These are phyloP conservation scores for Plasmodium gallinaceum DNA, from an alignment of 169 alveolate genomes.

Conservation along the genomic window DNA sequence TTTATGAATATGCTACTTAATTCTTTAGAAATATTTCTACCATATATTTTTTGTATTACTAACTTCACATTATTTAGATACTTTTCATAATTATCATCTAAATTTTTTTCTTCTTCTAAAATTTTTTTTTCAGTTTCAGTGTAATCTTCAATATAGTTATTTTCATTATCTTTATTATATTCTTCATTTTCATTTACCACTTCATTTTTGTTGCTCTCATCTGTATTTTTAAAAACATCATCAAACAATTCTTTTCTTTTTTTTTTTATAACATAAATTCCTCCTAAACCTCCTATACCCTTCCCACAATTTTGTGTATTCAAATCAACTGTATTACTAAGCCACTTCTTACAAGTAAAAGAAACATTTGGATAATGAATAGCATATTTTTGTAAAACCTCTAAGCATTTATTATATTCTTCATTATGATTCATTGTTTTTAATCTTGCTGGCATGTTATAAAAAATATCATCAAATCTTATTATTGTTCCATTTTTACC, in stretches of 20 bases:
- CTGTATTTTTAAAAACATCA: conserved; percentile 3
- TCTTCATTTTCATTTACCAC: not conserved
- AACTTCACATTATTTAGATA: conserved; percentile 58
- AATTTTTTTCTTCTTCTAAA: conserved; percentile 70
- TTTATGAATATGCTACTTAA: conserved; percentile 64
- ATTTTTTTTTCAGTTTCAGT: conserved; percentile 49
- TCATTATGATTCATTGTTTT: conserved; percentile 82
- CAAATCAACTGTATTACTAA: conserved; percentile 85
- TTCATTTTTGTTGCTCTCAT: not conserved
- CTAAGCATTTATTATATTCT: conserved; percentile 91
- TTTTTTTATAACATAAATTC: conserved; percentile 62
- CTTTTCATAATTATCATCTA: conserved; percentile 65
- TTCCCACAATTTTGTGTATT: conserved; percentile 79
- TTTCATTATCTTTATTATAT: not conserved
- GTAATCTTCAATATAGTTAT: not conserved
- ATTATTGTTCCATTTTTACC: conserved; percentile 84
- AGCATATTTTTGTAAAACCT: conserved; percentile 93
- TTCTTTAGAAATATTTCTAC: conserved; percentile 76
- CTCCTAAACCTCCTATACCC: conserved; percentile 69
- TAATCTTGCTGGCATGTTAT: conserved; percentile 80
- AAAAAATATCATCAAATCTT: conserved; percentile 82
- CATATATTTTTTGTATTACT: conserved; percentile 79
- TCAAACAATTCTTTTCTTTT: conserved; percentile 16
- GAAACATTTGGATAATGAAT: conserved; percentile 92
- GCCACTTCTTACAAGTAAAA: conserved; percentile 87